Conservation (phyloP, 495 filamentous ascomycete species). For the Cercophora scortea region DNA sequence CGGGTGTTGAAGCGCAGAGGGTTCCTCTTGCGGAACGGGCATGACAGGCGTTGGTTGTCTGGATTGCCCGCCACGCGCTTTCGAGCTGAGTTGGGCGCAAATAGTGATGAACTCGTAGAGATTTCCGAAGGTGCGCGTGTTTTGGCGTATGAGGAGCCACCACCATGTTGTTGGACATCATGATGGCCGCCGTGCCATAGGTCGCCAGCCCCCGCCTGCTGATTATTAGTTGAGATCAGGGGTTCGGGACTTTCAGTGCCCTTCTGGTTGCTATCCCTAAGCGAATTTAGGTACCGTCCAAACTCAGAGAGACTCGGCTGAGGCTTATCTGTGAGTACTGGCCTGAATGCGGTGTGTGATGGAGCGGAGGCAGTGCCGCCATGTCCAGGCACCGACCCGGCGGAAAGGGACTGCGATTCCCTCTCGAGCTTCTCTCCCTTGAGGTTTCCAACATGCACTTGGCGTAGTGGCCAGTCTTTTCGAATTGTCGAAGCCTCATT, state of each 20-base stretch:
- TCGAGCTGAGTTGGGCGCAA: too few relatives aligned
- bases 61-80: too few relatives aligned
- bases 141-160: too few relatives aligned
- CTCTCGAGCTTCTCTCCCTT: background rate
- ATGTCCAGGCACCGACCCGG: background rate
- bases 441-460: too few relatives aligned
- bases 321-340: background rate
- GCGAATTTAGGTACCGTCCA: background rate
- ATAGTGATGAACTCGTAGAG: too few relatives aligned
- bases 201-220: too few relatives aligned
- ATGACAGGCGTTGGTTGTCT: background rate
- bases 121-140: too few relatives aligned
- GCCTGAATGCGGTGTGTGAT: background rate
- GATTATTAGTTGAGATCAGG: too few relatives aligned
- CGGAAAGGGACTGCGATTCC: background rate
- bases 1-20: constrained; percentile 1
- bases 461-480: background rate
- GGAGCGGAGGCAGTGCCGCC: background rate
- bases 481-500: background rate
- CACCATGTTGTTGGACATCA: too few relatives aligned
- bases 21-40: constrained; percentile 1
- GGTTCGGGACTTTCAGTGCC: too few relatives aligned
- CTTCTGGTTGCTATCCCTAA: too few relatives aligned
- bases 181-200: too few relatives aligned
- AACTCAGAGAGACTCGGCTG: background rate